These are phyloP conservation scores for Candida sojae DNA, from an alignment of 1,139 yeast species.

Conservation along the genomic window DNA sequence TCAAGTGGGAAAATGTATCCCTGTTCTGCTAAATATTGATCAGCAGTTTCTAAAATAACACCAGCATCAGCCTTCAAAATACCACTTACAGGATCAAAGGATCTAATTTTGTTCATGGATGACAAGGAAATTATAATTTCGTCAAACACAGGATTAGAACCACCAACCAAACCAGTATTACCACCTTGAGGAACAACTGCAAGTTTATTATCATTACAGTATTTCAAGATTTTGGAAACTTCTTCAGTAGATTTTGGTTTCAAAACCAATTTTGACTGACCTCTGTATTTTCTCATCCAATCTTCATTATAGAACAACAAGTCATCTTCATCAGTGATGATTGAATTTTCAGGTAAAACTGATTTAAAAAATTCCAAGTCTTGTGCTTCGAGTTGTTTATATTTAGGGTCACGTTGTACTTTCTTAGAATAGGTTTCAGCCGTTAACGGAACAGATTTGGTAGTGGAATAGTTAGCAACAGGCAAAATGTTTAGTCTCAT, in stretches of 20 bases:
- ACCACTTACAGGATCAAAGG: conserved; percentile 83
- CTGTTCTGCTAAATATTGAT: conserved; percentile 70
- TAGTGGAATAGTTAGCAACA: conserved; percentile 17
- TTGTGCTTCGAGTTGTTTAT: conserved; percentile 46
- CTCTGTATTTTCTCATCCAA: conserved; percentile 94
- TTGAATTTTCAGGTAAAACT: conserved; percentile 51
- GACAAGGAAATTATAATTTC: conserved; percentile 77
- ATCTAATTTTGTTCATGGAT: conserved; percentile 73
- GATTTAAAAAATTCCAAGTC: conserved; percentile 65
- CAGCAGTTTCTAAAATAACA: conserved; percentile 83
- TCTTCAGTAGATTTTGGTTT: conserved; percentile 86
- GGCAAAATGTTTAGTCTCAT: background rate
- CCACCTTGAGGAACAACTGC: conserved; percentile 99
- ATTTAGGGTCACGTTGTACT: conserved; percentile 48
- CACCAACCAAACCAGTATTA: conserved; percentile 95
- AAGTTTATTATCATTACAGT: conserved; percentile 74
- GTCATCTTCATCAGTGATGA: conserved; percentile 60
- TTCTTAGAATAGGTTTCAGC: conserved; percentile 61
- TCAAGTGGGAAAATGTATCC: conserved; percentile 94
- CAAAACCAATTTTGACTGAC: conserved; percentile 78
- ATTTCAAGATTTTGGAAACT: conserved; percentile 72
- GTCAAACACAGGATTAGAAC: conserved; percentile 90
- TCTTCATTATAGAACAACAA: conserved; percentile 81
- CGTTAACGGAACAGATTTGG: conserved; percentile 56
- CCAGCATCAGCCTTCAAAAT: conserved; percentile 91